These are phyloP conservation scores for Paecilomyces fulvus DNA, from an alignment of 2,329 filamentous ascomycete genomes.

Conservation along the genomic window DNA sequence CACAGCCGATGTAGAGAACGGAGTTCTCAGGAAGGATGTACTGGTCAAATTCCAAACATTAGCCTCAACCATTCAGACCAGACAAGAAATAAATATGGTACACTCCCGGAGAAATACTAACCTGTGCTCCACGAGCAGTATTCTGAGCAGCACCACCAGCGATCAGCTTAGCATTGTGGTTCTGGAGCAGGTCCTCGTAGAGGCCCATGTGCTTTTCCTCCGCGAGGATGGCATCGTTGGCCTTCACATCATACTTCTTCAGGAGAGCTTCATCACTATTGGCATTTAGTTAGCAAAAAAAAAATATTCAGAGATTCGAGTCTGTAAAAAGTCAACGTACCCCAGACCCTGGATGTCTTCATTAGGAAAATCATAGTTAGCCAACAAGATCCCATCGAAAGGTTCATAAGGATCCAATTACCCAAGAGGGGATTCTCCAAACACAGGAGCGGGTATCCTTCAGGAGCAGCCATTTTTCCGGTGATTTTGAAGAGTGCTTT, in stretches of 20 bases:
- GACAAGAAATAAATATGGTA: not conserved
- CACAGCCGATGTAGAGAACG: slow-evolving; percentile 87
- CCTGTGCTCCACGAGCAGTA: slow-evolving; percentile 85
- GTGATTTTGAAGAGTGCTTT: slow-evolving; percentile 1
- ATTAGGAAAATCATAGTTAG: slow-evolving; percentile 4
- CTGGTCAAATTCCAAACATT: slow-evolving; percentile 28
- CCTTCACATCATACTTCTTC: slow-evolving; percentile 85
- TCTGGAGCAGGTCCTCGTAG: slow-evolving; percentile 88
- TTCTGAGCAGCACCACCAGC: slow-evolving; percentile 96
- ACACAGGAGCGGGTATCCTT: slow-evolving; percentile 83
- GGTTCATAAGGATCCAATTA: slow-evolving; percentile 34
- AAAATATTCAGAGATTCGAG: slow-evolving; percentile 2
- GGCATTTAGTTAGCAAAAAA: slow-evolving; percentile 15
- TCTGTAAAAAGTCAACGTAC: slow-evolving; percentile 33
- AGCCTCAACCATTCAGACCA: not conserved
- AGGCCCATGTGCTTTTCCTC: slow-evolving; percentile 82
- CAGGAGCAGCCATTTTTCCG: slow-evolving; percentile 58
- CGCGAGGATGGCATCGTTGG: slow-evolving; percentile 95
- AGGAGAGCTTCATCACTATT: slow-evolving; percentile 72
- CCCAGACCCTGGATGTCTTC: slow-evolving; percentile 80
- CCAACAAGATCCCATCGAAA: not conserved
- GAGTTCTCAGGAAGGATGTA: slow-evolving; percentile 88
- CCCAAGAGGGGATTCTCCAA: slow-evolving; percentile 96
- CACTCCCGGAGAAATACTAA: slow-evolving; percentile 18
- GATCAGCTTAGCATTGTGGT: slow-evolving; percentile 88